A percentile compares a stretch with the other conserved stretches of the same genome.
Evolutionary conservation across 2,329 filamentous ascomycete genomes (phyloP).

Genomic region (Ceratocystis ficicola): DNA sequence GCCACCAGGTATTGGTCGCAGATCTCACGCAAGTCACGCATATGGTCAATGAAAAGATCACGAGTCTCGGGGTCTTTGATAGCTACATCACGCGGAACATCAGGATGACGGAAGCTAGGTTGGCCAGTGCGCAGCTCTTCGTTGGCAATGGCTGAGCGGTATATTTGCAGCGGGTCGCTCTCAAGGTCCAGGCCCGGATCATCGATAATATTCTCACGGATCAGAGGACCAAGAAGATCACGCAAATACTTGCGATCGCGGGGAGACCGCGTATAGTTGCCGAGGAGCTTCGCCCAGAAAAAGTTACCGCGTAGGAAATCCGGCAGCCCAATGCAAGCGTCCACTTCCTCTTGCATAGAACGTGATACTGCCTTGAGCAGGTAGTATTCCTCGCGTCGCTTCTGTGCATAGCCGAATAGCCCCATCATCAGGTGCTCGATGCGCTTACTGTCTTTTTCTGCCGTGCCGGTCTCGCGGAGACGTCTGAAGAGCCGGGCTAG

Average conservation of each 20-base stretch:
- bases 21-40: constrained; percentile 88
- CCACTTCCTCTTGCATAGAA: constrained; percentile 76
- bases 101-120: constrained; percentile 65
- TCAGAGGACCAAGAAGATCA: constrained; percentile 69
- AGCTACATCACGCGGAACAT: constrained; percentile 83
- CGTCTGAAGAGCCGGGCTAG: constrained; percentile 77
- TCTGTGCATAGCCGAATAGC: constrained; percentile 92
- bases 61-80: constrained; percentile 91
- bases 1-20: constrained; percentile 78
- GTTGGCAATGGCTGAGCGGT: constrained; percentile 89
- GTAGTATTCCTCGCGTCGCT: constrained; percentile 93
- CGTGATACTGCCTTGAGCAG: constrained; percentile 75
- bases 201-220: constrained; percentile 86
- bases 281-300: constrained; percentile 81
- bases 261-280: constrained; percentile 80
- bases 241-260: constrained; percentile 85
- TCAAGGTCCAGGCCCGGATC: constrained; percentile 85
- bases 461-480: constrained; percentile 67
- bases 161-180: constrained; percentile 95
- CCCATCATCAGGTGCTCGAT: constrained; percentile 93
- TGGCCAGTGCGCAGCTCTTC: constrained; percentile 87
- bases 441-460: constrained; percentile 85
- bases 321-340: constrained; percentile 57
- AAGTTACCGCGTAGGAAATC: constrained; percentile 83
- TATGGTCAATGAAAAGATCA: constrained; percentile 82